Percentiles rank a stretch among this genome's conserved stretches.
phyloP scores from a whole-genome alignment of 768 basidiomycete species.

The Auricularia cornea region DNA sequence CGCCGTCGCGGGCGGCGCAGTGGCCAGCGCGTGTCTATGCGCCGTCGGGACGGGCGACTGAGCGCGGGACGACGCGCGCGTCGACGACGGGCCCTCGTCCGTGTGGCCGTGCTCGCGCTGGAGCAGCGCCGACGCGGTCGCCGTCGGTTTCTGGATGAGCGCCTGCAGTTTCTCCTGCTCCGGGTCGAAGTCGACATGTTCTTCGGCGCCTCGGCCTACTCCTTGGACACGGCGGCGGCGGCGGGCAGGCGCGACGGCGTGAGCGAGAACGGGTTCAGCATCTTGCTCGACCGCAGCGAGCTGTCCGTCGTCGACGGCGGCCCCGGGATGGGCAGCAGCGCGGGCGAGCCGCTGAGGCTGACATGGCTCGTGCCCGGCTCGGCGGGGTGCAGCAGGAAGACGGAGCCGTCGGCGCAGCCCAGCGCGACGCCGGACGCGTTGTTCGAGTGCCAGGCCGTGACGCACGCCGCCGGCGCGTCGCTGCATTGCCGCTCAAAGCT shows the following conservation, averaged over 20 bases:
- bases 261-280: constrained; percentile 4
- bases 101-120: too few relatives aligned
- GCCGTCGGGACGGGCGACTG: neutral
- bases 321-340: constrained; percentile 6
- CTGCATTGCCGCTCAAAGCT: neutral
- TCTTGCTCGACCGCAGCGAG: constrained; percentile 6
- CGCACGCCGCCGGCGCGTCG: neutral
- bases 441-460: neutral
- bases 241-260: constrained; percentile 16
- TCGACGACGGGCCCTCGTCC: constrained; percentile 24
- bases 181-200: constrained; percentile 75
- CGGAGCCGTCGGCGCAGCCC: constrained; percentile 30
- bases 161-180: constrained; percentile 70
- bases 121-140: constrained; percentile 27
- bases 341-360: constrained; percentile 7
- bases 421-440: constrained; percentile 19
- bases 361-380: neutral
- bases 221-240: constrained; percentile 44
- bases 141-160: constrained; percentile 51
- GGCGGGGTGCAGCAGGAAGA: constrained; percentile 23
- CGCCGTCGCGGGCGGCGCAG: neutral
- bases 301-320: constrained; percentile 12
- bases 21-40: neutral
- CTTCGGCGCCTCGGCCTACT: constrained; percentile 68
- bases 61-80: constrained; percentile 30